phyloP scores from a whole-genome alignment of 2,329 filamentous ascomycete species.

The Geosmithia flava region DNA sequence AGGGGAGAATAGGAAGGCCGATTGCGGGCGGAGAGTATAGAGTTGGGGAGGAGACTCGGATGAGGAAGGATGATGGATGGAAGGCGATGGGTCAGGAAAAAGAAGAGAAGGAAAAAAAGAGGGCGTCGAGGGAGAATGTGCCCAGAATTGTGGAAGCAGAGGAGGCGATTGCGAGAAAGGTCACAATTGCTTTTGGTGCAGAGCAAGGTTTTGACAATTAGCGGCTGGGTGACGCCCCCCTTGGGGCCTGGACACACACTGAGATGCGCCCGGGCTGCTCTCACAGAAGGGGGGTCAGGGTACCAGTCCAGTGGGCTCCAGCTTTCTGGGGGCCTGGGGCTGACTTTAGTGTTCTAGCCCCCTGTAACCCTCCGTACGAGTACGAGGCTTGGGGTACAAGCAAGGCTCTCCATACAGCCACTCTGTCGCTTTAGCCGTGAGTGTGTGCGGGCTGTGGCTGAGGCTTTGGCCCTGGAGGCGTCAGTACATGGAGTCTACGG shows the following conservation, averaged over 20 bases:
- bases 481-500: too few species aligned
- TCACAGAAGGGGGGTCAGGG: background rate
- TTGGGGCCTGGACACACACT: too few species aligned
- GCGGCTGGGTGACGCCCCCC: constrained; percentile 13
- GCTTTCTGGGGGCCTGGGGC: background rate
- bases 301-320: background rate
- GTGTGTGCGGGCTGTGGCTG: too few species aligned
- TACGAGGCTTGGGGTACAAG: too few species aligned
- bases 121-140: constrained; percentile 8
- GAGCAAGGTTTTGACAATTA: constrained; percentile 23
- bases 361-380: background rate
- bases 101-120: constrained; percentile 16
- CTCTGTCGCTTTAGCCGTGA: too few species aligned
- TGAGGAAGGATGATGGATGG: background rate
- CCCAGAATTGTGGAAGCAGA: constrained; percentile 8
- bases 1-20: background rate
- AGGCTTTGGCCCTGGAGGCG: too few species aligned
- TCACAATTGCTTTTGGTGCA: constrained; percentile 9
- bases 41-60: background rate
- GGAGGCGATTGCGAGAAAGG: constrained; percentile 2
- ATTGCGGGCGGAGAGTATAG: background rate
- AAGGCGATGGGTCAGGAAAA: constrained; percentile 1
- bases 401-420: too few species aligned
- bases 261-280: too few species aligned
- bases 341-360: background rate